Conservation (phyloP, 2,329 filamentous ascomycete species). For the Xenoacremonium recifei region DNA sequence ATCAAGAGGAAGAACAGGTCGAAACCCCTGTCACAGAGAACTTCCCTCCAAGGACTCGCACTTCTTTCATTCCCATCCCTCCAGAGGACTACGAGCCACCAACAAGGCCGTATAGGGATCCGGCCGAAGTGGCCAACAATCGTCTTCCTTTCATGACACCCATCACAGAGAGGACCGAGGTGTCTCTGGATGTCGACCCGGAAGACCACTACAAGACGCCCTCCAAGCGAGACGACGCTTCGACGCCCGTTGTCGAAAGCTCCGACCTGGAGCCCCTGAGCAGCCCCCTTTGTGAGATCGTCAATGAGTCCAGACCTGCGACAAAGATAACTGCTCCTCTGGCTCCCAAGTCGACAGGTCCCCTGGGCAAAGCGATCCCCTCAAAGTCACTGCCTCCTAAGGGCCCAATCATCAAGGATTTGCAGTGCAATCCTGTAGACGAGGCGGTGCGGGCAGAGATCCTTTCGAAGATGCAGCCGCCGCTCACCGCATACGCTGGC, state of each 20-base stretch:
- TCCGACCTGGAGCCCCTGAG: constrained; percentile 50
- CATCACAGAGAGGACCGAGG: constrained; percentile 93
- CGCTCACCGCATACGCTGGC: constrained; percentile 71
- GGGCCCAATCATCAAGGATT: constrained; percentile 76
- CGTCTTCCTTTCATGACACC: constrained; percentile 97
- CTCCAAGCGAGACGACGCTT: constrained; percentile 50
- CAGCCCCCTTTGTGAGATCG: constrained; percentile 70
- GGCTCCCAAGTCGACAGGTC: constrained; percentile 37
- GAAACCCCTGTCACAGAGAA: constrained; percentile 40
- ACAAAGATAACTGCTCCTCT: constrained; percentile 52
- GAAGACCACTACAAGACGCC: constrained; percentile 76
- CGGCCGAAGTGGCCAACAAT: constrained; percentile 78
- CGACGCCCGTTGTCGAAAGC: constrained; percentile 21
- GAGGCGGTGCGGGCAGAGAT: constrained; percentile 73
- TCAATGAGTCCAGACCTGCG: constrained; percentile 49
- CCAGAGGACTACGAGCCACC: constrained; percentile 86
- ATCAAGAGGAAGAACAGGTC: constrained; percentile 36
- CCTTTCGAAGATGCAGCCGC: constrained; percentile 69
- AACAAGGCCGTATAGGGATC: constrained; percentile 76
- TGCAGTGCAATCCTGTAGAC: constrained; percentile 87
- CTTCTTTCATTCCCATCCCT: constrained; percentile 73
- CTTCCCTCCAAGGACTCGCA: constrained; percentile 55
- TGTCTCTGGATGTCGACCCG: constrained; percentile 69
- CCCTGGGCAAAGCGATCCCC: constrained; percentile 30
- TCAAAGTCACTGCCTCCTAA: constrained; percentile 48